Evolutionary conservation across 116 monocot genomes (phyloP), one percentile per base, ranked within the genome.

Genomic region (Posidonia oceanica): DNA sequence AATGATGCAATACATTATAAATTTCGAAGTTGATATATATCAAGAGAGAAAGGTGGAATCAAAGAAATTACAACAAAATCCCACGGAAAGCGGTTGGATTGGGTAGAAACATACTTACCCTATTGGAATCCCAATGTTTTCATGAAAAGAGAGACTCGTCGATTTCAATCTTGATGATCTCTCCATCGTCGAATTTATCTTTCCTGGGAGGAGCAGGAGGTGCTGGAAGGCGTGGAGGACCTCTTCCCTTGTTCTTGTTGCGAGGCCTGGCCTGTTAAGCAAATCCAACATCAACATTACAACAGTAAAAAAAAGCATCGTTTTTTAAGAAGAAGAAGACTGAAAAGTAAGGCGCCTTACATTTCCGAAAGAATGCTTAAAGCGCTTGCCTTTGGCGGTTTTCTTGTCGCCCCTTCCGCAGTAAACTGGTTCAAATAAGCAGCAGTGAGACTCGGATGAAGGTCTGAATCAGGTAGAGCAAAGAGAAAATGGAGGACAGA

Each of bases 391-490:
- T 67, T 83, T 94, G 6, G 89, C 89, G 5, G 94, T 94, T 83
- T 89, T 89, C 85, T 81, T 88, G 60, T 93, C 94, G 11, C 94
- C 94, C 74, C 94, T 77, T 18, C 94, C 94, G 68, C 94, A 94
- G 81, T 87, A 82, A 54, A 93, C 84, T 22, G 8, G n/a, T 39
- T n/a, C 22, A 36, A 15, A 63, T 15, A 38, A 63, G 10, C 14
- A 16, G 38, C 16, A 12, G 17, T 38, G 5, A 54, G 0, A 51
- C 38, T 18, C n/a, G 5, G 14, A 39, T 36, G 41, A 41, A 55
- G 7, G 4, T 16, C 11, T 36, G 14, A 52, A 52, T n/a, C 52
- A n/a, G 14, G 22, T 58, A 23, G 4, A 63, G 63, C 51, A 54
- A 54, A 0, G 18, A 12, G 2, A 11, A 17, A 15, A 60, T 22